Evolutionary conservation across 2,329 filamentous ascomycete genomes (phyloP).

Genomic region (Hymenoscyphus fructigenus): DNA sequence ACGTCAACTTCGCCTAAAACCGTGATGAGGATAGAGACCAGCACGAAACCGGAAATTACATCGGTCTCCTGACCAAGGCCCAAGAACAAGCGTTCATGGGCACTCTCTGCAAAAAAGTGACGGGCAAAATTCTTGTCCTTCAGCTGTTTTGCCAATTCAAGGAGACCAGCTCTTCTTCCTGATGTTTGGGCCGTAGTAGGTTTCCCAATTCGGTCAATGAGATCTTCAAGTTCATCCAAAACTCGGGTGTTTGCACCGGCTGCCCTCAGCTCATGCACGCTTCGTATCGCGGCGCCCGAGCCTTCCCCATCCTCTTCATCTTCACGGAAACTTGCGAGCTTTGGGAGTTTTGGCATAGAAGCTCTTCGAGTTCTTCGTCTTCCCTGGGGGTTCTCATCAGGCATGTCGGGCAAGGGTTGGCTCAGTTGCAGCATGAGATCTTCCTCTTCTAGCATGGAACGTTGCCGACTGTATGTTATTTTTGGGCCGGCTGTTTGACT

Average conservation of each 20-base stretch:
- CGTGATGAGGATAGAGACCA: constrained; percentile 62
- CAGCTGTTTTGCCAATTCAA: constrained; percentile 60
- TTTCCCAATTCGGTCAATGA: constrained; percentile 58
- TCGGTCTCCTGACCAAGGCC: constrained; percentile 61
- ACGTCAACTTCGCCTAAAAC: constrained; percentile 62
- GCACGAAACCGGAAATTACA: constrained; percentile 59
- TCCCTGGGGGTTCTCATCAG: constrained; percentile 19
- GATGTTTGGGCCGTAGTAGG: constrained; percentile 49
- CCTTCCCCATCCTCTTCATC: constrained; percentile 32
- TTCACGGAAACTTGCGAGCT: constrained; percentile 33
- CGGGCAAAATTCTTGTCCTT: constrained; percentile 62
- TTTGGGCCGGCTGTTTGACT: constrained; percentile 33
- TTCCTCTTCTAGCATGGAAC: constrained; percentile 37
- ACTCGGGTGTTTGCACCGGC: constrained; percentile 67
- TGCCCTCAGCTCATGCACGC: constrained; percentile 64
- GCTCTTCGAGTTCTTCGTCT: constrained; percentile 26
- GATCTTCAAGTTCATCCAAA: constrained; percentile 63
- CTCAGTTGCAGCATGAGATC: constrained; percentile 34
- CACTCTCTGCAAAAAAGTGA: constrained; percentile 72
- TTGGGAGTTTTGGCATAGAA: constrained; percentile 30
- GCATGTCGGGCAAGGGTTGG: constrained; percentile 31
- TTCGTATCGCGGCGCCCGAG: constrained; percentile 50
- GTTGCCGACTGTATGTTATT: constrained; percentile 36
- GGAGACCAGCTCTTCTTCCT: constrained; percentile 55
- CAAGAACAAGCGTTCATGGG: constrained; percentile 67